Conservation (phyloP, 2,329 filamentous ascomycete genomes). For the Chaetomium globosum region DNA sequence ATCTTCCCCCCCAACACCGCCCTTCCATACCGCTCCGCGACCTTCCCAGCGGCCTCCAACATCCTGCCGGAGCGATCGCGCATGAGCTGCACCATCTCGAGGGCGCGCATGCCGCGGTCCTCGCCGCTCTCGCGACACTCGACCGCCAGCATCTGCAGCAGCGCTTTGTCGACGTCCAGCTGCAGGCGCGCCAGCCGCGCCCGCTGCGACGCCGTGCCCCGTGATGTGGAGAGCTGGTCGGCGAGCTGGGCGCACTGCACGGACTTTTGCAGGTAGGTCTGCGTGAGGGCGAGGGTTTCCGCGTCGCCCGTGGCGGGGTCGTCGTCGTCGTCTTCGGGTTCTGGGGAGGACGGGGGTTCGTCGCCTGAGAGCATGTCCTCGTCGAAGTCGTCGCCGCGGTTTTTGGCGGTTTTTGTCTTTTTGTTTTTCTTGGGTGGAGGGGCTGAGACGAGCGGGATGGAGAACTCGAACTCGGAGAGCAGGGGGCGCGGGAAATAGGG, state of each 20-base stretch:
- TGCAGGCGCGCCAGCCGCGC: slow-evolving; percentile 70
- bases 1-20: slow-evolving; percentile 88
- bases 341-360: slow-evolving; percentile 33
- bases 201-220: slow-evolving; percentile 61
- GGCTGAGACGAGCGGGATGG: slow-evolving; percentile 71
- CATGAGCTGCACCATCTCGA: slow-evolving; percentile 88
- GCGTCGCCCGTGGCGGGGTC: slow-evolving; percentile 40
- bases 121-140: slow-evolving; percentile 90
- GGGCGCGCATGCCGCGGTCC: slow-evolving; percentile 88
- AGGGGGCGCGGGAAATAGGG: slow-evolving; percentile 90
- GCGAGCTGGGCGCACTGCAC: slow-evolving; percentile 73
- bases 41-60: slow-evolving; percentile 86
- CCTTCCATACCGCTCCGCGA: slow-evolving; percentile 82
- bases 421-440: slow-evolving; percentile 42
- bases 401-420: slow-evolving; percentile 32
- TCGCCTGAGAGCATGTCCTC: slow-evolving; percentile 23
- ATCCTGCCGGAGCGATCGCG: slow-evolving; percentile 82
- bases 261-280: slow-evolving; percentile 75
- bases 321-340: slow-evolving; percentile 18
- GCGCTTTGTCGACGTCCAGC: slow-evolving; percentile 83
- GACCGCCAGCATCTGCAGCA: slow-evolving; percentile 83
- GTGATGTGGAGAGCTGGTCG: slow-evolving; percentile 70
- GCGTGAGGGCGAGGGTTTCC: slow-evolving; percentile 72
- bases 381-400: slow-evolving; percentile 39
- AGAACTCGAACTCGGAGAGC: slow-evolving; percentile 91